A percentile compares a stretch with the other conserved stretches of the same genome.
phyloP scores from a whole-genome alignment of 352 stramenopile genomes.

The Pythium folliculosum region DNA sequence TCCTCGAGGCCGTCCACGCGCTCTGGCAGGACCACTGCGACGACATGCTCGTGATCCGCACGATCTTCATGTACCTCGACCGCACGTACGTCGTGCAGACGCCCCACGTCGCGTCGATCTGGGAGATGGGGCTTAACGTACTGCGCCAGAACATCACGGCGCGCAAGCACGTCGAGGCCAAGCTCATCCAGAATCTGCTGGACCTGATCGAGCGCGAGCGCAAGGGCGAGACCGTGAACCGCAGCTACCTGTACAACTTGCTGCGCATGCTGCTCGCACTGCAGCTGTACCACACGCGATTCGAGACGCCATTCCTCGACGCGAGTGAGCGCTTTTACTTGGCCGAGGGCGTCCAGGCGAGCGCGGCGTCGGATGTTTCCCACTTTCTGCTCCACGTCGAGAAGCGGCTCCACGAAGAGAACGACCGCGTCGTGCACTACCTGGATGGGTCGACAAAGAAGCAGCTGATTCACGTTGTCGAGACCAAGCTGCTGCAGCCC shows the following conservation, averaged over 20 bases:
- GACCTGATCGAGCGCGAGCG: constrained; percentile 88
- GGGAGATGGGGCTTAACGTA: constrained; percentile 88
- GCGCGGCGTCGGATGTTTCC: constrained; percentile 68
- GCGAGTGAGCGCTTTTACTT: constrained; percentile 89
- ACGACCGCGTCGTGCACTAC: constrained; percentile 71
- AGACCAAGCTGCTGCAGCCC: constrained; percentile 82
- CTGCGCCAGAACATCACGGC: constrained; percentile 63
- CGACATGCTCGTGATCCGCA: constrained; percentile 92
- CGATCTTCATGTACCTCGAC: constrained; percentile 94
- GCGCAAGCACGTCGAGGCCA: constrained; percentile 56
- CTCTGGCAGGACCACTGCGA: constrained; percentile 92
- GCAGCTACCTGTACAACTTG: constrained; percentile 78
- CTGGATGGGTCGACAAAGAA: constrained; percentile 77
- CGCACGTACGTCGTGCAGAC: constrained; percentile 89
- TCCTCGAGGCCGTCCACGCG: constrained; percentile 74
- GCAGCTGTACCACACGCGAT: constrained; percentile 82
- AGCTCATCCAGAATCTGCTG: constrained; percentile 75
- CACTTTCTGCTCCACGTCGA: constrained; percentile 90
- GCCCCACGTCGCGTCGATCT: constrained; percentile 85
- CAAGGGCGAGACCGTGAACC: constrained; percentile 85
- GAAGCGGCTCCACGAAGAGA: constrained; percentile 82
- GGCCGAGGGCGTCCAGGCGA: constrained; percentile 62
- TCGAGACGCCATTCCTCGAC: constrained; percentile 87
- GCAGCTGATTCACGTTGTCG: constrained; percentile 69
- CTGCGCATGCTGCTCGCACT: constrained; percentile 85